phyloP scores from a whole-genome alignment of 2,329 filamentous ascomycete genomes.

The Claviceps paspali region DNA sequence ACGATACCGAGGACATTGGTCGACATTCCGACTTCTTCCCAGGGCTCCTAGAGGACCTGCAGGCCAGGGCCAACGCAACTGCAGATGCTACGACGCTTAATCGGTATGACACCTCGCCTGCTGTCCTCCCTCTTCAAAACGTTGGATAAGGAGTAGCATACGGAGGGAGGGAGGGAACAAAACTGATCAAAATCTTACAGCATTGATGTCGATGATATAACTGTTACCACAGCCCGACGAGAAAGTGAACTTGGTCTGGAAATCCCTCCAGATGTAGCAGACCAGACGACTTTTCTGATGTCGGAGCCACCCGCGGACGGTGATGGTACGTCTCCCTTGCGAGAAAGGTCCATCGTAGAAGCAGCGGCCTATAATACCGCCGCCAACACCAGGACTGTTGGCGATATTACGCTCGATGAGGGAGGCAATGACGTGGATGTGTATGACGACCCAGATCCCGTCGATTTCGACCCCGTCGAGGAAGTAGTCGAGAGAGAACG shows the following conservation, averaged over 20 bases:
- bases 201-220: conserved; percentile 25
- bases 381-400: neutral
- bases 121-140: too few species aligned
- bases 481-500: neutral
- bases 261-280: conserved; percentile 30
- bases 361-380: neutral
- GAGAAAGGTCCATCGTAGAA: conserved; percentile 1
- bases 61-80: conserved; percentile 20
- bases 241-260: conserved; percentile 38
- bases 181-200: conserved; percentile 10
- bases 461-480: neutral
- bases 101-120: conserved; percentile 17
- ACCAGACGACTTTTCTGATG: conserved; percentile 37
- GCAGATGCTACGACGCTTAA: conserved; percentile 29
- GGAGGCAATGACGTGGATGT: neutral
- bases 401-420: conserved; percentile 7
- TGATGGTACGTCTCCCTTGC: conserved; percentile 11
- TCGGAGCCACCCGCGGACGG: conserved; percentile 18
- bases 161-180: too few species aligned
- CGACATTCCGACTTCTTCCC: conserved; percentile 39
- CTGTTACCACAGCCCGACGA: conserved; percentile 22
- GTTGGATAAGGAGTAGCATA: neutral
- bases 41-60: conserved; percentile 27
- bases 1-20: conserved; percentile 25
- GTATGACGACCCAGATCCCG: conserved; percentile 1